A percentile compares a stretch with the other conserved stretches of the same genome.
These are phyloP conservation scores for Penicillium pulvis DNA, from an alignment of 495 filamentous ascomycete species.

Conservation along the genomic window DNA sequence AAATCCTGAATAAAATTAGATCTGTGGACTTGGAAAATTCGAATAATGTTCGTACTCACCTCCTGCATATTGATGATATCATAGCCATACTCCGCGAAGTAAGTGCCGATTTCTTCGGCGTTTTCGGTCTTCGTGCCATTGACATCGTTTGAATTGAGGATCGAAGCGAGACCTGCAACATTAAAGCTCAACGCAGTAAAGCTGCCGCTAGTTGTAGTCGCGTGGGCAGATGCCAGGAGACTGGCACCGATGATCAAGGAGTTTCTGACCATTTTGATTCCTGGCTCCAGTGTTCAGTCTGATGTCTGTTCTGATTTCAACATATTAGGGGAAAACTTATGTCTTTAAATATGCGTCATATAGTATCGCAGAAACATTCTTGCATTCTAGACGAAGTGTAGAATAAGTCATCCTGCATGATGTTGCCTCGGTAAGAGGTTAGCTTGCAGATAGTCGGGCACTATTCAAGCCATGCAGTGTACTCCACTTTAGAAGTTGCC, in stretches of 20 bases:
- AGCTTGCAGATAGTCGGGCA: neutral
- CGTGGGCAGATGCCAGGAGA: conserved; percentile 9
- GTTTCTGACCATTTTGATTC: neutral
- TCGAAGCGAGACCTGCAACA: conserved; percentile 59
- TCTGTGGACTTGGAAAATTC: neutral
- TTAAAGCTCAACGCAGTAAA: conserved; percentile 61
- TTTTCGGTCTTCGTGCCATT: conserved; percentile 57
- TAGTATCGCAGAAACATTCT: neutral
- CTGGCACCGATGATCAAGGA: neutral
- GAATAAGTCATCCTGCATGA: neutral
- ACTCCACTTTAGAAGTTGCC: neutral
- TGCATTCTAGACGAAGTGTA: neutral
- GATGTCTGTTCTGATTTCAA: neutral
- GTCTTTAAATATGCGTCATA: neutral
- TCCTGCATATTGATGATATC: conserved; percentile 65
- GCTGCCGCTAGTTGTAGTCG: conserved; percentile 23
- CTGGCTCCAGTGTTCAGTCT: neutral
- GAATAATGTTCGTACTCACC: conserved; percentile 25
- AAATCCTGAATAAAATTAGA: conserved; percentile 47
- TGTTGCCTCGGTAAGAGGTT: neutral
- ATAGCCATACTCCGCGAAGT: conserved; percentile 53
- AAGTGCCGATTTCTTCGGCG: conserved; percentile 47
- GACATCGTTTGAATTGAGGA: conserved; percentile 54
- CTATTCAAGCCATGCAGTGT: neutral
- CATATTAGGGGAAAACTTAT: neutral